Conservation (phyloP, 331 rosid species). For the Rhamnella rubrinervis region DNA sequence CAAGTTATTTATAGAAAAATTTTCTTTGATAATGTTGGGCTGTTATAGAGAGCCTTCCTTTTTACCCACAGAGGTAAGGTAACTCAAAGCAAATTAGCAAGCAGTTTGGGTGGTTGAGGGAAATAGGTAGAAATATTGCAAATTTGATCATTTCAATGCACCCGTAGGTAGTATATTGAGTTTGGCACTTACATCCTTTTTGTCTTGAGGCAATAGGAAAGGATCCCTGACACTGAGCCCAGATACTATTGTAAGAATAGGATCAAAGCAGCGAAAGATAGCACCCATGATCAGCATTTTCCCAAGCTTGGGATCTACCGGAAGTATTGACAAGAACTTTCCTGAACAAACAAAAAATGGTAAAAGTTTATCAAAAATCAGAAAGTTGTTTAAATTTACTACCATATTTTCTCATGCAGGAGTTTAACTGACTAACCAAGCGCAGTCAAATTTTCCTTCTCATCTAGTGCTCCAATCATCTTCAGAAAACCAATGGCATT, state of each 20-base stretch:
- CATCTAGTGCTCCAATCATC: conserved; percentile 93
- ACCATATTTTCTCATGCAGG: conserved; percentile 13
- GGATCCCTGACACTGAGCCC: conserved; percentile 99
- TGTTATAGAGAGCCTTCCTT: no score
- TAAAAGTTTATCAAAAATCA: conserved; percentile 17
- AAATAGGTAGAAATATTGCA: background rate
- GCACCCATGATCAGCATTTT: conserved; percentile 98
- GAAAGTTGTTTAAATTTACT: conserved; percentile 16
- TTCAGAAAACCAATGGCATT: conserved; percentile 90
- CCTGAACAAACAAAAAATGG: conserved; percentile 44
- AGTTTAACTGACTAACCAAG: conserved; percentile 61
- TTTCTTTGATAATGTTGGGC: no score
- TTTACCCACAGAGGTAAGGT: no score
- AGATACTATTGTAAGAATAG: conserved; percentile 88
- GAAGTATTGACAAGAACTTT: conserved; percentile 84
- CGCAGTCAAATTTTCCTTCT: conserved; percentile 72
- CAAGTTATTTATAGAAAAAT: no score
- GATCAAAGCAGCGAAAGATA: conserved; percentile 93
- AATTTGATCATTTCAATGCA: conserved; percentile 2
- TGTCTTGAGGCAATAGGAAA: conserved; percentile 94
- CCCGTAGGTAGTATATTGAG: conserved; percentile 19
- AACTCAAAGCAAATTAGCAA: no score
- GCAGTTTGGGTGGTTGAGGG: background rate
- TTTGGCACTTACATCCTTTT: conserved; percentile 71
- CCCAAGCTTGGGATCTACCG: conserved; percentile 96